Conservation (phyloP, 192 early-diverging fungal genomes). For the Hyaloraphidium curvatum region DNA sequence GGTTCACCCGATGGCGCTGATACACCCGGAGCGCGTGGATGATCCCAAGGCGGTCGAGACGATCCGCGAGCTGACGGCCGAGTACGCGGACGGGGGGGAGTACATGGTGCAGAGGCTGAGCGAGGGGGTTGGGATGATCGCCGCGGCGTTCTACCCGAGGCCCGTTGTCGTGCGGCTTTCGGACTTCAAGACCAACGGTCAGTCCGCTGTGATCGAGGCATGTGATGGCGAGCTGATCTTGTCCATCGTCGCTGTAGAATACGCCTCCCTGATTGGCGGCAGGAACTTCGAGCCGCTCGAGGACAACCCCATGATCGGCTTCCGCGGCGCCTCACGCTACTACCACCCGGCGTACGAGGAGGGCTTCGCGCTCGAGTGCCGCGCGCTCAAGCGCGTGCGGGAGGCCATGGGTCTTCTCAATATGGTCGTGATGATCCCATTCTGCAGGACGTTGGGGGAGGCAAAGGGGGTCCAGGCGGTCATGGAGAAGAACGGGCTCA, state of each 20-base stretch:
- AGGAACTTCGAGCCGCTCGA: slow-evolving; percentile 7
- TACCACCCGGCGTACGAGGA: slow-evolving; percentile 7
- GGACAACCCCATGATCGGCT: slow-evolving; percentile 12
- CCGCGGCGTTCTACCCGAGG: slow-evolving; percentile 9
- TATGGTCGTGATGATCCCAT: slow-evolving; percentile 13
- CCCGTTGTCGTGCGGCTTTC: slow-evolving; percentile 9
- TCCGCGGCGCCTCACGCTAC: slow-evolving; percentile 10
- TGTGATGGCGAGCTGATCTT: too few relatives aligned
- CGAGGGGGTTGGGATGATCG: slow-evolving; percentile 7
- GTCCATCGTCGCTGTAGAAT: too few relatives aligned
- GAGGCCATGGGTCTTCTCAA: slow-evolving; percentile 9
- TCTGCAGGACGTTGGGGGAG: slow-evolving; percentile 8
- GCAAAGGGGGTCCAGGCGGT: slow-evolving; percentile 4
- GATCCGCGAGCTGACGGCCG: slow-evolving; percentile 6
- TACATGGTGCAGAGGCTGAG: slow-evolving; percentile 9
- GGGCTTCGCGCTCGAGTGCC: slow-evolving; percentile 11
- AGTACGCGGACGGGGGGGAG: slow-evolving; percentile 4
- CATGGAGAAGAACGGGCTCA: slow-evolving; percentile 8
- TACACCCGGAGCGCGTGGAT: slow-evolving; percentile 1
- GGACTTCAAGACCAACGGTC: slow-evolving; percentile 10
- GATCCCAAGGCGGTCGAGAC: background rate
- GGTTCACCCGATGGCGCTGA: slow-evolving; percentile 8
- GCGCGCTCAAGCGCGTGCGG: slow-evolving; percentile 5
- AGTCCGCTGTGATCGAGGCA: background rate
- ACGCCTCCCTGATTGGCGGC: slow-evolving; percentile 6